A percentile compares a stretch with the other conserved stretches of the same genome.
These are phyloP conservation scores for Anthracocystis setariae DNA, from an alignment of 1,284 basidiomycete species.

Conservation along the genomic window DNA sequence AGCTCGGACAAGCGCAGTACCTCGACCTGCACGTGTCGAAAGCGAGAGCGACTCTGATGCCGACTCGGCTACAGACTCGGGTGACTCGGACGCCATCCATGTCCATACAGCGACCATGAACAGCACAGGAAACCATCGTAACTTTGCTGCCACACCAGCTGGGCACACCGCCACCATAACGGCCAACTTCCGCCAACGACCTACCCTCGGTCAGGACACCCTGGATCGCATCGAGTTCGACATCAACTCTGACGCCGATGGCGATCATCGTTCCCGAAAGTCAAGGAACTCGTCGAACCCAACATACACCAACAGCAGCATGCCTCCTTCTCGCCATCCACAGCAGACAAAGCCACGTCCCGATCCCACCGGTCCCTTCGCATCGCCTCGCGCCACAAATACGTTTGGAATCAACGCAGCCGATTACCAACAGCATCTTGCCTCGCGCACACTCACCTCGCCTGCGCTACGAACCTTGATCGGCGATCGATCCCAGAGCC, in stretches of 20 bases:
- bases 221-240: slow-evolving; percentile 48
- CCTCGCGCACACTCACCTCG: slow-evolving; percentile 42
- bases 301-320: slow-evolving; percentile 2
- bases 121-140: slow-evolving; percentile 53
- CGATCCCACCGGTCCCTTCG: slow-evolving; percentile 36
- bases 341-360: slow-evolving; percentile 14
- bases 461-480: slow-evolving; percentile 45
- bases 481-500: slow-evolving; percentile 46
- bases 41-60: slow-evolving; percentile 41
- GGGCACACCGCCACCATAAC: slow-evolving; percentile 40
- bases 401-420: slow-evolving; percentile 45
- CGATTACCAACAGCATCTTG: slow-evolving; percentile 47
- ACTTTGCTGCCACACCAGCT: slow-evolving; percentile 43
- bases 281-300: not conserved
- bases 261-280: slow-evolving; percentile 20
- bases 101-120: slow-evolving; percentile 28
- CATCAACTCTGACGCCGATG: slow-evolving; percentile 36
- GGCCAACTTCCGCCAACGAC: slow-evolving; percentile 28
- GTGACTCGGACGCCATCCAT: slow-evolving; percentile 28
- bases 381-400: slow-evolving; percentile 32
- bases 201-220: slow-evolving; percentile 42
- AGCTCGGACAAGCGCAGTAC: slow-evolving; percentile 7
- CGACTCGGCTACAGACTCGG: slow-evolving; percentile 43
- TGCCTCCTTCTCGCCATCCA: slow-evolving; percentile 5
- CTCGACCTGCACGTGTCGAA: slow-evolving; percentile 34